Evolutionary conservation across 495 filamentous ascomycete genomes (phyloP).

Genomic region (Polyplosphaeria fusca): DNA sequence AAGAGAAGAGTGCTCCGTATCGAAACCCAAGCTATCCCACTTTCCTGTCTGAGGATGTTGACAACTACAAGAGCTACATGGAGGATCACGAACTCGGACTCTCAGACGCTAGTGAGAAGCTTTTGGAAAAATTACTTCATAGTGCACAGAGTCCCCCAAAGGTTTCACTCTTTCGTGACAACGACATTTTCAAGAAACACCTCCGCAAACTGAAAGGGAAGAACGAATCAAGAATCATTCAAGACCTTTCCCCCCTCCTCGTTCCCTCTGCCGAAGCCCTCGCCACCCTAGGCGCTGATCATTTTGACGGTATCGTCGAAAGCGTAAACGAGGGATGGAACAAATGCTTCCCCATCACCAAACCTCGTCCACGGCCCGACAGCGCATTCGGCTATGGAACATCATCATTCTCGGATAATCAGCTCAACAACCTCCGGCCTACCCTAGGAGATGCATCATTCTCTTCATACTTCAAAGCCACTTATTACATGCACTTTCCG

Average conservation of each 20-base stretch:
- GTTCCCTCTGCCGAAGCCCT: slow-evolving; percentile 30
- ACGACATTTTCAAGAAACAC: slow-evolving; percentile 20
- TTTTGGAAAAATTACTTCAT: slow-evolving; percentile 25
- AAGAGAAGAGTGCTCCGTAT: slow-evolving; percentile 45
- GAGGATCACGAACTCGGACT: slow-evolving; percentile 12
- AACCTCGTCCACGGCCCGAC: slow-evolving; percentile 33
- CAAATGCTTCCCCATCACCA: slow-evolving; percentile 21
- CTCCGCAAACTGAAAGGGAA: slow-evolving; percentile 15
- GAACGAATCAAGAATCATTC: slow-evolving; percentile 29
- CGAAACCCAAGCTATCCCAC: slow-evolving; percentile 27
- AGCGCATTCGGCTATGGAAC: slow-evolving; percentile 29
- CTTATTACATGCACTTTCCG: slow-evolving; percentile 43
- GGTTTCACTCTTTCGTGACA: slow-evolving; percentile 26
- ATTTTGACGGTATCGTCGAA: slow-evolving; percentile 23
- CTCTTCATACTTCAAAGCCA: slow-evolving; percentile 24
- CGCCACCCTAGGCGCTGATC: slow-evolving; percentile 14
- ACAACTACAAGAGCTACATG: slow-evolving; percentile 24
- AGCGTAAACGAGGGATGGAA: slow-evolving; percentile 34
- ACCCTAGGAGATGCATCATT: slow-evolving; percentile 10
- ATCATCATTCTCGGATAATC: slow-evolving; percentile 18
- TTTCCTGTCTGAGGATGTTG: slow-evolving; percentile 19
- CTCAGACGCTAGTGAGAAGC: slow-evolving; percentile 15
- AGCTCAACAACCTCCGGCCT: slow-evolving; percentile 13
- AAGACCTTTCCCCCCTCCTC: slow-evolving; percentile 27
- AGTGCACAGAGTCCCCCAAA: slow-evolving; percentile 16